Conservation (phyloP, 73 alveolate genomes). For the Durusdinium trenchii region DNA sequence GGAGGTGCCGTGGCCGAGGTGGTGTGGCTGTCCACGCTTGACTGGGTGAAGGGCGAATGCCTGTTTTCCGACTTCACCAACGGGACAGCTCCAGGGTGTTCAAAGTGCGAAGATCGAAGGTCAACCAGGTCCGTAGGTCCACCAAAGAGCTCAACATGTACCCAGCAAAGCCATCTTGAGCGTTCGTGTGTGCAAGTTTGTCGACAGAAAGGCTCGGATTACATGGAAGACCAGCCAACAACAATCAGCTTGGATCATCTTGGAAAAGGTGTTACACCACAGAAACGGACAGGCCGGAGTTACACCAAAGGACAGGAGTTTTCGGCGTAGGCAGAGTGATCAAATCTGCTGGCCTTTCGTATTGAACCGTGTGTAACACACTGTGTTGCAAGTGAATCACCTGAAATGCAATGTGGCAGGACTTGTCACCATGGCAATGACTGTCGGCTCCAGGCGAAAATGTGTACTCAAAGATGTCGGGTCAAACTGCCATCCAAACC, state of each 20-base stretch:
- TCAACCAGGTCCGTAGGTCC: neutral
- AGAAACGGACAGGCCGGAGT: too few relatives aligned
- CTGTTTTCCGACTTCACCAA: slow-evolving; percentile 89
- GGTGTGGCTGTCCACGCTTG: neutral
- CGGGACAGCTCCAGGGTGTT: slow-evolving; percentile 39
- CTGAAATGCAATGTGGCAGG: neutral
- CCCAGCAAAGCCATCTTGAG: neutral
- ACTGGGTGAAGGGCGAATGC: slow-evolving; percentile 56
- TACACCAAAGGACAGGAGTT: too few relatives aligned
- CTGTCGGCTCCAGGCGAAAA: slow-evolving; percentile 73
- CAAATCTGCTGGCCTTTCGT: too few relatives aligned
- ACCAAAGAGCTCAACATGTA: neutral
- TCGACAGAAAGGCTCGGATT: too few relatives aligned
- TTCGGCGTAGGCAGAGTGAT: too few relatives aligned
- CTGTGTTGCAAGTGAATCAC: too few relatives aligned
- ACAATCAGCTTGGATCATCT: too few relatives aligned
- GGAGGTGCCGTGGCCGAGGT: neutral
- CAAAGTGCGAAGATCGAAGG: neutral
- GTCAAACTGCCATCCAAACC: too few relatives aligned
- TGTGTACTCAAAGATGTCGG: neutral
- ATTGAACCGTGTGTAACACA: too few relatives aligned
- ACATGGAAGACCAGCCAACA: too few relatives aligned
- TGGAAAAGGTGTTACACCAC: too few relatives aligned
- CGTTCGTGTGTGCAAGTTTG: too few relatives aligned
- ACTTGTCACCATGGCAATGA: slow-evolving; percentile 86